A percentile compares a stretch with the other conserved stretches of the same genome.
Conservation (phyloP, 108 stramenopile genomes). For the Aurantiochytrium sp. region DNA sequence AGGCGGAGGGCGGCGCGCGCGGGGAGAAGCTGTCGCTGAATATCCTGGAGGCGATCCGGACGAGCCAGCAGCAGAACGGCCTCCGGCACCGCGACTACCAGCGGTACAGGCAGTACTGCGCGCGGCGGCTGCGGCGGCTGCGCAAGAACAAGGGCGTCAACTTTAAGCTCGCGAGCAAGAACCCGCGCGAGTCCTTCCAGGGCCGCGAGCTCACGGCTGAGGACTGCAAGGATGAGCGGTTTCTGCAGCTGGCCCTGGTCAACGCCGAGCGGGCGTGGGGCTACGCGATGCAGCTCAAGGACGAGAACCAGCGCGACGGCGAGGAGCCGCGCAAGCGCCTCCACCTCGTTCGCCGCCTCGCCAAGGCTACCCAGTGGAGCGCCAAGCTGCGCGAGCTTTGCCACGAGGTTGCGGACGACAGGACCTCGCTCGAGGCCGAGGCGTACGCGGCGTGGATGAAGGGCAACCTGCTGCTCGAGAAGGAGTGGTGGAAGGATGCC, state of each 20-base stretch:
- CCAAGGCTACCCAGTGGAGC: not conserved
- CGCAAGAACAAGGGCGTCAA: not conserved
- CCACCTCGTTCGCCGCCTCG: constrained; percentile 13
- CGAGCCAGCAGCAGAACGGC: constrained; percentile 28
- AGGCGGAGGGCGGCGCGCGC: not conserved
- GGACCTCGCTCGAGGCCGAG: constrained; percentile 27
- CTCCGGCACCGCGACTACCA: constrained; percentile 19
- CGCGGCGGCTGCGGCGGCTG: constrained; percentile 19
- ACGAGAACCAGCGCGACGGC: not conserved
- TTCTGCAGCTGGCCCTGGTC: constrained; percentile 9
- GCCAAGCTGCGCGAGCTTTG: not conserved
- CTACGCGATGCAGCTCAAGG: constrained; percentile 32
- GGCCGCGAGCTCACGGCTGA: not conserved
- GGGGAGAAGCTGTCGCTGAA: not conserved
- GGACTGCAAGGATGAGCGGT: not conserved
- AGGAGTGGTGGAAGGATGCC: constrained; percentile 10
- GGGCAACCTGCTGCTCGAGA: constrained; percentile 3
- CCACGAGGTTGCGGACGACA: not conserved
- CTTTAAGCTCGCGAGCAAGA: not conserved
- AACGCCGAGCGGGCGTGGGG: constrained; percentile 32
- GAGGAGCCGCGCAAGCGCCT: not conserved
- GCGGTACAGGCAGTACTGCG: constrained; percentile 30
- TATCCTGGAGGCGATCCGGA: not conserved
- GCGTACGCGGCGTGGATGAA: constrained; percentile 25
- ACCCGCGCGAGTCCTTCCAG: not conserved